Percentiles rank a stretch among this genome's conserved stretches.
phyloP scores from a whole-genome alignment of 2,329 filamentous ascomycete species.

The Saccharata proteae region DNA sequence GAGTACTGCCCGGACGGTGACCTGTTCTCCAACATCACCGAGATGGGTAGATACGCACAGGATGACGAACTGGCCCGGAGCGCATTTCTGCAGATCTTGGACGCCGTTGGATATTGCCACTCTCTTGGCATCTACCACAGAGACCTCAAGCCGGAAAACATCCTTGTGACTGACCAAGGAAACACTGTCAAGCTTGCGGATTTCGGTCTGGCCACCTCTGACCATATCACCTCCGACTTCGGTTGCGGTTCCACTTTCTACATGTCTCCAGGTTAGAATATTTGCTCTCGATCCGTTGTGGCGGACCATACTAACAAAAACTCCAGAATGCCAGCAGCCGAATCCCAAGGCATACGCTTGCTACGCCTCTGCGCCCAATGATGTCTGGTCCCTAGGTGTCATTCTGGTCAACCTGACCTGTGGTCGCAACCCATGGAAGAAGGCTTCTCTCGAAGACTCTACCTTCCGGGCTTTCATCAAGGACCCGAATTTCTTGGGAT shows the following conservation, averaged over 20 bases:
- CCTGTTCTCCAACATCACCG: conserved; percentile 94
- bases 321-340: conserved; percentile 79
- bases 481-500: conserved; percentile 77
- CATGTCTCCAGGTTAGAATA: conserved; percentile 86
- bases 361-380: conserved; percentile 88
- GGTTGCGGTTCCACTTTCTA: conserved; percentile 98
- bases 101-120: conserved; percentile 94
- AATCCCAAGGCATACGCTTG: conserved; percentile 57
- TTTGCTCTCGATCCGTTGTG: too few species aligned
- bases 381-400: conserved; percentile 96
- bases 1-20: conserved; percentile 97
- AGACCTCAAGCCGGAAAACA: conserved; percentile 97
- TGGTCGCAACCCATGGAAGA: conserved; percentile 97
- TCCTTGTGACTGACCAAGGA: conserved; percentile 79
- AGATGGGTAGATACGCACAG: conserved; percentile 82
- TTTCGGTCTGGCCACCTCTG: conserved; percentile 86
- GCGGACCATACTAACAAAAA: conserved; percentile 15
- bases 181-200: conserved; percentile 91
- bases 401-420: conserved; percentile 96
- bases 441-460: conserved; percentile 82
- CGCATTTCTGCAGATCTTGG: conserved; percentile 88
- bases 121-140: conserved; percentile 88
- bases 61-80: conserved; percentile 79
- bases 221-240: conserved; percentile 79
- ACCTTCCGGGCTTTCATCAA: conserved; percentile 86